Percentiles rank a stretch among this genome's conserved stretches.
Evolutionary conservation across 2,329 filamentous ascomycete genomes (phyloP).

Genomic region (Aspergillus calidoustus): DNA sequence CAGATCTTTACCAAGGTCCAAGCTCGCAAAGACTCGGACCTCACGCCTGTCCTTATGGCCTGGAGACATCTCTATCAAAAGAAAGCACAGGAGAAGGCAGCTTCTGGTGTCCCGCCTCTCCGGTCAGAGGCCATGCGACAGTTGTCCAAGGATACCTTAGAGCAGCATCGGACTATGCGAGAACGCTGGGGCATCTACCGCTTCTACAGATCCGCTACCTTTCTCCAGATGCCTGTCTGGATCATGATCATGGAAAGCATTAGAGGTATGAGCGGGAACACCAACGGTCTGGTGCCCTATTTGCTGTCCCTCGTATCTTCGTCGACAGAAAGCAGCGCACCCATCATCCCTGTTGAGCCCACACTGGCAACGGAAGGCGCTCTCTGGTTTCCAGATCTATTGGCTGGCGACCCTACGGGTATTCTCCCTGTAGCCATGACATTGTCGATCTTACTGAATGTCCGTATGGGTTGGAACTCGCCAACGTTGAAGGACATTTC

Average conservation of each 20-base stretch:
- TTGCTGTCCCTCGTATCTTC: conserved; percentile 33
- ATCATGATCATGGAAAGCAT: conserved; percentile 53
- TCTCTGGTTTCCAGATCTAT: conserved; percentile 64
- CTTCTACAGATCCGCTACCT: conserved; percentile 38
- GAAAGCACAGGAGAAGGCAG: not conserved
- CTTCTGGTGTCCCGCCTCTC: conserved; percentile 16
- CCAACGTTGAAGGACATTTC: conserved; percentile 26
- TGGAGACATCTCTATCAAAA: conserved; percentile 36
- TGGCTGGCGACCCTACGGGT: conserved; percentile 56
- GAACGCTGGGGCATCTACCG: conserved; percentile 38
- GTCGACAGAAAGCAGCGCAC: conserved; percentile 21
- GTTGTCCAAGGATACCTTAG: conserved; percentile 30
- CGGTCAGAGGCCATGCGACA: conserved; percentile 16
- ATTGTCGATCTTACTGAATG: conserved; percentile 54
- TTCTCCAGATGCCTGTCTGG: conserved; percentile 53
- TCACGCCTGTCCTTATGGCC: conserved; percentile 48
- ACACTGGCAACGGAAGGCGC: conserved; percentile 61
- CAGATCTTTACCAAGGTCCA: conserved; percentile 49
- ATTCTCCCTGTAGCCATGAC: conserved; percentile 56
- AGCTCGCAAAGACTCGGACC: conserved; percentile 46
- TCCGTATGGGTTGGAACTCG: conserved; percentile 41
- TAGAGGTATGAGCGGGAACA: conserved; percentile 52
- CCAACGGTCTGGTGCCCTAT: conserved; percentile 47
- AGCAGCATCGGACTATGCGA: conserved; percentile 36
- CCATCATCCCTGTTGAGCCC: conserved; percentile 48